phyloP scores from a whole-genome alignment of 2,329 filamentous ascomycete species.

The Xylogone sp. region DNA sequence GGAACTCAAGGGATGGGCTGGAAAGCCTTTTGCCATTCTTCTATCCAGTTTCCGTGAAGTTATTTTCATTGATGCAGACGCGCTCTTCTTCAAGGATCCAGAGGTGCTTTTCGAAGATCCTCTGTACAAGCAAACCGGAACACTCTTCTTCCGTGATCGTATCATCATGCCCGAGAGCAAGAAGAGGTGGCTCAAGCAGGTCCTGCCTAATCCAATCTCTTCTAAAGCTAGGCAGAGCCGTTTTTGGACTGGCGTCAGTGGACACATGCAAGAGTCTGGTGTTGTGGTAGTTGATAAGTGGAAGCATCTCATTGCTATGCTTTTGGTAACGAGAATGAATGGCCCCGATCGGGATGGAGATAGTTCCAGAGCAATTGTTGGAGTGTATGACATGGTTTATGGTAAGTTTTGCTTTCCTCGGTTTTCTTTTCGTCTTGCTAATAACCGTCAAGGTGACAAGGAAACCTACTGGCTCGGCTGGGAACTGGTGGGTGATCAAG shows the following conservation, averaged over 20 bases:
- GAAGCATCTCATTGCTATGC: constrained; percentile 39
- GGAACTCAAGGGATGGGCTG: constrained; percentile 30
- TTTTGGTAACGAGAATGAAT: constrained; percentile 36
- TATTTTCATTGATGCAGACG: constrained; percentile 36
- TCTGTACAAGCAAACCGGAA: constrained; percentile 29
- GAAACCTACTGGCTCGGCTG: constrained; percentile 48
- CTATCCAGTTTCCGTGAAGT: constrained; percentile 33
- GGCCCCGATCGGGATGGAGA: constrained; percentile 40
- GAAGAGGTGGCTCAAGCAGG: constrained; percentile 35
- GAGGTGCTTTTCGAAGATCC: constrained; percentile 29
- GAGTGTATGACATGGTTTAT: constrained; percentile 44
- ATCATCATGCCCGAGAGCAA: constrained; percentile 21
- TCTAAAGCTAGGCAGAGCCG: constrained; percentile 33
- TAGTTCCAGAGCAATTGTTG: constrained; percentile 25
- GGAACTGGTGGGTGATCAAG: constrained; percentile 37
- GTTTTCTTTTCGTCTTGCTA: not conserved
- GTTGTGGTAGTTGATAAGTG: constrained; percentile 44
- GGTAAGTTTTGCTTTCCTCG: constrained; percentile 24
- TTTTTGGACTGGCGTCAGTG: constrained; percentile 32
- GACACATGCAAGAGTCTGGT: constrained; percentile 40
- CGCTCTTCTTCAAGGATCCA: constrained; percentile 35
- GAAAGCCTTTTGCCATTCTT: constrained; percentile 37
- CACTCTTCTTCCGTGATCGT: constrained; percentile 37
- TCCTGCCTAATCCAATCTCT: constrained; percentile 39
- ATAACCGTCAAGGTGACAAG: constrained; percentile 35